These are phyloP conservation scores for Amauroascus niger DNA, from an alignment of 2,329 filamentous ascomycete species.

Conservation along the genomic window DNA sequence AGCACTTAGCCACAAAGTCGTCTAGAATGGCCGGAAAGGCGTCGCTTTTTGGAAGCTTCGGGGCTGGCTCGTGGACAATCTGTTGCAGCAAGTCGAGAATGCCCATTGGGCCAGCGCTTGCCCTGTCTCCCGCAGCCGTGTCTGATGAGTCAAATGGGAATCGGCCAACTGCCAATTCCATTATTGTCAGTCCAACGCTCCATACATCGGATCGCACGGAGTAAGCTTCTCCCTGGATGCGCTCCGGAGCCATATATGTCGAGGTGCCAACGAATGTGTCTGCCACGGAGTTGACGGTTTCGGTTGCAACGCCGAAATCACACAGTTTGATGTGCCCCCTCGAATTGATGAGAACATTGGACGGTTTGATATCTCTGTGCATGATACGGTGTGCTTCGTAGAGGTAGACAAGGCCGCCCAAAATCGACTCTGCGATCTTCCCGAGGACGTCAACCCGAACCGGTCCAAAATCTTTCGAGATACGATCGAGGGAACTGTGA, in stretches of 20 bases:
- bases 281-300: slow-evolving; percentile 93
- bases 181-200: slow-evolving; percentile 90
- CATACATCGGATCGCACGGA: slow-evolving; percentile 98
- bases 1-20: slow-evolving; percentile 93
- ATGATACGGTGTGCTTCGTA: slow-evolving; percentile 96
- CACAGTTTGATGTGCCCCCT: slow-evolving; percentile 91
- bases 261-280: slow-evolving; percentile 98
- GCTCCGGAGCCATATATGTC: slow-evolving; percentile 97
- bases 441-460: slow-evolving; percentile 92
- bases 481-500: slow-evolving; percentile 73
- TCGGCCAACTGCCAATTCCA: slow-evolving; percentile 95
- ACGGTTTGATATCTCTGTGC: slow-evolving; percentile 98
- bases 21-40: slow-evolving; percentile 92
- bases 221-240: slow-evolving; percentile 94
- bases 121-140: slow-evolving; percentile 60
- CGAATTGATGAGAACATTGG: slow-evolving; percentile 94
- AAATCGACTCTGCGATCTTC: slow-evolving; percentile 92
- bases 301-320: slow-evolving; percentile 97
- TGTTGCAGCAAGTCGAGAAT: slow-evolving; percentile 94
- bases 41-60: slow-evolving; percentile 89
- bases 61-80: slow-evolving; percentile 92
- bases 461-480: slow-evolving; percentile 89
- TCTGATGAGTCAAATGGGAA: slow-evolving; percentile 86
- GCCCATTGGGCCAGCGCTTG: slow-evolving; percentile 67
- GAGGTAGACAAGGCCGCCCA: slow-evolving; percentile 87